Percentiles rank a stretch among this genome's conserved stretches.
Conservation (phyloP, 371 early-diverging fungal genomes). For the Thermomucor indicae-seudaticae region DNA sequence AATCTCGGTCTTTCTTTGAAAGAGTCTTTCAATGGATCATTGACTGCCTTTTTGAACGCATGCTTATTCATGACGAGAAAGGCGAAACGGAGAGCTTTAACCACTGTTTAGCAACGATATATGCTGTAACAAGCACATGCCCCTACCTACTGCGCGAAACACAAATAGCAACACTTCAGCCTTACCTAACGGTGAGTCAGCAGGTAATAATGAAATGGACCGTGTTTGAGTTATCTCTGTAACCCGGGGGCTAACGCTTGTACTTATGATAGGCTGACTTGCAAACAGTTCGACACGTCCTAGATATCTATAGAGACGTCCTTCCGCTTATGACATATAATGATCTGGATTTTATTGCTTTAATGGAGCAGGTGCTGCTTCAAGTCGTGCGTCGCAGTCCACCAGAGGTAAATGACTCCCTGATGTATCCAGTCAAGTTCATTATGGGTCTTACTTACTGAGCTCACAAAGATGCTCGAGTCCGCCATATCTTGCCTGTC, state of each 20-base stretch:
- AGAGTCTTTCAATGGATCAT: slow-evolving; percentile 53
- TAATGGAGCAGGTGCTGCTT: slow-evolving; percentile 55
- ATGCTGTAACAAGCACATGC: slow-evolving; percentile 42
- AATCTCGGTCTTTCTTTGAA: slow-evolving; percentile 25
- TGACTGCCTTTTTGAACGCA: slow-evolving; percentile 50
- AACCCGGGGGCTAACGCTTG: neutral
- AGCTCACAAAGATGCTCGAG: slow-evolving; percentile 44
- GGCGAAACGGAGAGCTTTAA: slow-evolving; percentile 26
- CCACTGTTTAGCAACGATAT: slow-evolving; percentile 31
- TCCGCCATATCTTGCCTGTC: slow-evolving; percentile 75
- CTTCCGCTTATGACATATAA: slow-evolving; percentile 56
- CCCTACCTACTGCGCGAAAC: slow-evolving; percentile 34
- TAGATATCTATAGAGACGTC: slow-evolving; percentile 54
- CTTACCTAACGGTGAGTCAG: slow-evolving; percentile 38
- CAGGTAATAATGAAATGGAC: slow-evolving; percentile 17
- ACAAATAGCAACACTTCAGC: slow-evolving; percentile 45
- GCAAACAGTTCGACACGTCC: slow-evolving; percentile 44
- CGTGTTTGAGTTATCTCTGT: neutral
- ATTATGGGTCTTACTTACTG: neutral
- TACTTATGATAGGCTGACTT: slow-evolving; percentile 39
- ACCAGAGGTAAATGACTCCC: slow-evolving; percentile 47
- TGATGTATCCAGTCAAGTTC: neutral
- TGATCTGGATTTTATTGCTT: slow-evolving; percentile 45
- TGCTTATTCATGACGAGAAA: slow-evolving; percentile 53
- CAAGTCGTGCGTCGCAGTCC: slow-evolving; percentile 56